These are phyloP conservation scores for Lasiodiplodia hormozganensis DNA, from an alignment of 2,329 filamentous ascomycete genomes.

Conservation along the genomic window DNA sequence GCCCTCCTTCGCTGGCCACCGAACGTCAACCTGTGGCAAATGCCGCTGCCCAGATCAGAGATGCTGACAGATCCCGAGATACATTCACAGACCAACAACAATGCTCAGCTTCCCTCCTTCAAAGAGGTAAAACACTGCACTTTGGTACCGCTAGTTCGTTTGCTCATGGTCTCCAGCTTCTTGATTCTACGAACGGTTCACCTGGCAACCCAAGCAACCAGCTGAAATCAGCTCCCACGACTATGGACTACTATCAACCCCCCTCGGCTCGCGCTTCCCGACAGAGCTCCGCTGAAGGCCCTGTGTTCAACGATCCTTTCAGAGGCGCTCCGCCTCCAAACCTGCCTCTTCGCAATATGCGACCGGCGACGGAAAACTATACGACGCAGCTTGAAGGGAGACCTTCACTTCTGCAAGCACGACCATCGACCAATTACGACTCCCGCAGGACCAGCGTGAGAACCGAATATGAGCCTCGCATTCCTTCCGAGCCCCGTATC, in stretches of 20 bases:
- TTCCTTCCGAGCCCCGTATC: not conserved
- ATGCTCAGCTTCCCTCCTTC: not conserved
- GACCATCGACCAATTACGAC: not conserved
- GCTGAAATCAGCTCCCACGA: not conserved
- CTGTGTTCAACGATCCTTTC: conserved; percentile 22
- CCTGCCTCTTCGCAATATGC: conserved; percentile 19
- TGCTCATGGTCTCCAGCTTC: not conserved
- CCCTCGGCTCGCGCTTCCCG: not conserved
- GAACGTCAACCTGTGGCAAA: not conserved
- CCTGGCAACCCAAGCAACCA: not conserved
- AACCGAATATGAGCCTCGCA: conserved; percentile 13
- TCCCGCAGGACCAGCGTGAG: not conserved
- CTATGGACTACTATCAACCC: not conserved
- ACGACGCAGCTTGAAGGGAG: not conserved
- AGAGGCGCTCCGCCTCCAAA: conserved; percentile 4
- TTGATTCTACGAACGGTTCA: not conserved
- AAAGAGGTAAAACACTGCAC: not conserved
- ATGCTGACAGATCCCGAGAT: not conserved
- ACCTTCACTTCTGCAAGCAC: not conserved
- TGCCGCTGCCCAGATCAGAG: not conserved
- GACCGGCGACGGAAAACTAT: conserved; percentile 29
- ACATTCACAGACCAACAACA: not conserved
- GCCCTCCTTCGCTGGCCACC: too few relatives aligned
- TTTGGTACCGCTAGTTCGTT: too few relatives aligned
- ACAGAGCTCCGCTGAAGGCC: conserved; percentile 8